A percentile compares a stretch with the other conserved stretches of the same genome.
Conservation (phyloP, 495 filamentous ascomycete genomes). For the Talaromyces trachyspermus region DNA sequence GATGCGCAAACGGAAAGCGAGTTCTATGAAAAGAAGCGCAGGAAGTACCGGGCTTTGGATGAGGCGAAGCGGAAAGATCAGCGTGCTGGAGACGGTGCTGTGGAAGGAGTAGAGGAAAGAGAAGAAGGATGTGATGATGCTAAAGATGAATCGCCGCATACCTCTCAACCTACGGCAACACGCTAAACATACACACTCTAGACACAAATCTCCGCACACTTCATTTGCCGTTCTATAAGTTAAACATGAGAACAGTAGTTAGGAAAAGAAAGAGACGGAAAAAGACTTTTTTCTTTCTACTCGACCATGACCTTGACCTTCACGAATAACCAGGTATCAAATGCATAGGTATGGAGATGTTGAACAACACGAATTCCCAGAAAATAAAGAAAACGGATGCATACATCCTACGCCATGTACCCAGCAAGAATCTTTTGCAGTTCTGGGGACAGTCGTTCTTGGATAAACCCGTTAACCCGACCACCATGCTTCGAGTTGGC, state of each 20-base stretch:
- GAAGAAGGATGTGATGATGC: constrained; percentile 39
- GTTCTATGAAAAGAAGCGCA: constrained; percentile 55
- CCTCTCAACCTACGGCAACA: constrained; percentile 9
- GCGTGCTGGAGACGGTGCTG: constrained; percentile 33
- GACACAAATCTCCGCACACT: no score
- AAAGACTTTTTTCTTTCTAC: no score
- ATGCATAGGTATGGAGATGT: no score
- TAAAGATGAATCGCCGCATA: constrained; percentile 20
- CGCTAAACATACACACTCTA: no score
- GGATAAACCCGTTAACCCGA: constrained; percentile 47
- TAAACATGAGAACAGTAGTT: no score
- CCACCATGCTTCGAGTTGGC: constrained; percentile 50
- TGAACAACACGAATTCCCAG: no score
- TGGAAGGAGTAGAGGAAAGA: constrained; percentile 35
- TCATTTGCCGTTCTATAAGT: no score
- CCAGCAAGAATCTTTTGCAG: constrained; percentile 45
- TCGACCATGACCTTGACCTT: no score
- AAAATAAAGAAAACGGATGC: constrained; percentile 8
- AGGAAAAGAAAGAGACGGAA: no score
- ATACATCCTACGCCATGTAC: constrained; percentile 49
- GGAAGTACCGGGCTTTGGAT: constrained; percentile 55
- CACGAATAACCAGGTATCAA: no score
- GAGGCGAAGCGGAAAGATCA: constrained; percentile 34
- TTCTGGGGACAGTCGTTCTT: constrained; percentile 51
- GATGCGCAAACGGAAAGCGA: constrained; percentile 56